Percentiles rank a stretch among this genome's conserved stretches.
phyloP scores from a whole-genome alignment of 2,329 filamentous ascomycete genomes.

The Penicillium olsonii region DNA sequence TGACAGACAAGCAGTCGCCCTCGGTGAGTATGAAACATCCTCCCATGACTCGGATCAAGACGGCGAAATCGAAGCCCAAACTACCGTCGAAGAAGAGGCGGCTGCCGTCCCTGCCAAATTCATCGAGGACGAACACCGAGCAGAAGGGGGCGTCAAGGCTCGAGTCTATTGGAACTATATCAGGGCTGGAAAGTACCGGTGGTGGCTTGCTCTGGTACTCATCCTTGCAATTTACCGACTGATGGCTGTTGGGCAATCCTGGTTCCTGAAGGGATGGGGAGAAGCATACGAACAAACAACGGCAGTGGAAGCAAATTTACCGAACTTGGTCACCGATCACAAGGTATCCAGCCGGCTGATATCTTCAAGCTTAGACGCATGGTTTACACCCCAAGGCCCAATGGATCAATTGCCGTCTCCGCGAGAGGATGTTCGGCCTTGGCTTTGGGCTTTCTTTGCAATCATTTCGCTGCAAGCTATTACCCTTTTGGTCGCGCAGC shows the following conservation, averaged over 20 bases:
- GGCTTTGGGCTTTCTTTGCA: conserved; percentile 70
- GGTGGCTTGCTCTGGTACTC: conserved; percentile 68
- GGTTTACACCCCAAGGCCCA: conserved; percentile 26
- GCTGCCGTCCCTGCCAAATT: conserved; percentile 70
- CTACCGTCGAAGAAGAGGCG: conserved; percentile 45
- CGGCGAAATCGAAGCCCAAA: conserved; percentile 26
- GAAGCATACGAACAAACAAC: conserved; percentile 62
- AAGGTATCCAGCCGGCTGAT: conserved; percentile 1
- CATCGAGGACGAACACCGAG: conserved; percentile 74
- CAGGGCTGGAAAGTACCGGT: conserved; percentile 72
- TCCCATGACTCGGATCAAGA: conserved; percentile 16
- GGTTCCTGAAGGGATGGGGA: conserved; percentile 86
- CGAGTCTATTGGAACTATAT: conserved; percentile 84
- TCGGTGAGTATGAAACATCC: conserved; percentile 34
- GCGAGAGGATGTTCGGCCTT: conserved; percentile 66
- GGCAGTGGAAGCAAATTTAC: conserved; percentile 19
- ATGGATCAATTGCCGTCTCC: conserved; percentile 64
- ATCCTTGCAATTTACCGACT: conserved; percentile 66
- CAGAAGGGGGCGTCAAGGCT: conserved; percentile 72
- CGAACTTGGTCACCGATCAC: conserved; percentile 14
- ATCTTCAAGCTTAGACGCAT: conserved; percentile 12
- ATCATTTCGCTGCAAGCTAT: conserved; percentile 65
- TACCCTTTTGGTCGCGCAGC: conserved; percentile 62
- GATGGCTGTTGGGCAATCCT: conserved; percentile 67
- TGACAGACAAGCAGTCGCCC: conserved; percentile 50